Percentiles rank a stretch among this genome's conserved stretches.
Conservation (phyloP, 768 basidiomycete genomes). For the Lactarius tabidus region DNA sequence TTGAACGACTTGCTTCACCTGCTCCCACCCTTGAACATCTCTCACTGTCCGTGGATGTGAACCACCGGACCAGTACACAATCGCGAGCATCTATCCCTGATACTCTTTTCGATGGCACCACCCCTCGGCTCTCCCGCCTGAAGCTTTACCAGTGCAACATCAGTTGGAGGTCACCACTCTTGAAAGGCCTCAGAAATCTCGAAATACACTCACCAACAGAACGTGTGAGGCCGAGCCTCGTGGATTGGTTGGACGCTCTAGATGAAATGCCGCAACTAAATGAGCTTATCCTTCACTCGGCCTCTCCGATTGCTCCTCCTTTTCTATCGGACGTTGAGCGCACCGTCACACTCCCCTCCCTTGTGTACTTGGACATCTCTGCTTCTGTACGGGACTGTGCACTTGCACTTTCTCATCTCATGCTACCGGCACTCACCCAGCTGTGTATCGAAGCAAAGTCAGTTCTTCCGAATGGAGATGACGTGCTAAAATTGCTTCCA, state of each 20-base stretch:
- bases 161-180: too few species aligned
- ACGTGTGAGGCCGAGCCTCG: background rate
- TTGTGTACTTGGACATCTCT: background rate
- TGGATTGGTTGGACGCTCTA: conserved; percentile 11
- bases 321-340: background rate
- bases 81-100: background rate
- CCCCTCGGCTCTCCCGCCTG: background rate
- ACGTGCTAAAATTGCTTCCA: background rate
- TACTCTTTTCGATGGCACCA: background rate
- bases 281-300: background rate
- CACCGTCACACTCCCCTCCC: too few species aligned
- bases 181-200: too few species aligned
- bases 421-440: background rate
- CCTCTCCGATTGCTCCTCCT: background rate
- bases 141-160: background rate
- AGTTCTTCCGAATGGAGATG: background rate
- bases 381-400: too few species aligned
- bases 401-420: background rate
- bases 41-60: background rate
- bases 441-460: background rate
- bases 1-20: background rate
- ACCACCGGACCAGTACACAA: background rate
- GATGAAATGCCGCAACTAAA: background rate
- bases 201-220: background rate
- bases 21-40: too few species aligned